A percentile compares a stretch with the other conserved stretches of the same genome.
Evolutionary conservation across 805 yeast genomes (phyloP).

Genomic region (Monosporozyma unispora): DNA sequence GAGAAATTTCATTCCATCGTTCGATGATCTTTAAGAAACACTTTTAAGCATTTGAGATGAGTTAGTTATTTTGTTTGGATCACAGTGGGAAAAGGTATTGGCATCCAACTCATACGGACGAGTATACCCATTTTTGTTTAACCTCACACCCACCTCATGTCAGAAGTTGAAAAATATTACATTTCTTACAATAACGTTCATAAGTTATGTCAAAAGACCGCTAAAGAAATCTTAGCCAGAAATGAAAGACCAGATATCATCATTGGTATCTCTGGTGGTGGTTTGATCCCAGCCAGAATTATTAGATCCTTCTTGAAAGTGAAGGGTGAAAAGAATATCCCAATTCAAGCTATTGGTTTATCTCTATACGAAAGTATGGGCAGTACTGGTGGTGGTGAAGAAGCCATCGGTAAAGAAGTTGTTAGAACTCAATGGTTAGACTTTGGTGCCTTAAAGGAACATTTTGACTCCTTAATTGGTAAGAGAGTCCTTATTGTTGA

Average conservation of each 20-base stretch:
- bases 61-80: not conserved
- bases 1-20: not conserved
- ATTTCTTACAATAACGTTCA: slow-evolving; percentile 76
- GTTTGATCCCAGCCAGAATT: slow-evolving; percentile 61
- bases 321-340: slow-evolving; percentile 54
- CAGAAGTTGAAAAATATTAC: slow-evolving; percentile 39
- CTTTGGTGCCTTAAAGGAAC: slow-evolving; percentile 59
- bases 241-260: slow-evolving; percentile 44
- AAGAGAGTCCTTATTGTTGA: slow-evolving; percentile 76
- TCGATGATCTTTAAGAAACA: not conserved
- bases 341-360: slow-evolving; percentile 62
- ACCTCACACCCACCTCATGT: slow-evolving; percentile 16
- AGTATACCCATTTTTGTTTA: not conserved
- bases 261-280: slow-evolving; percentile 68
- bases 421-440: slow-evolving; percentile 87
- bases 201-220: slow-evolving; percentile 68
- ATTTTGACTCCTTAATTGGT: slow-evolving; percentile 69
- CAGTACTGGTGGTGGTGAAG: slow-evolving; percentile 33
- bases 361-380: slow-evolving; percentile 54
- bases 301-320: slow-evolving; percentile 53
- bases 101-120: not conserved
- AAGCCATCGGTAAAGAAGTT: slow-evolving; percentile 65
- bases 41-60: not conserved
- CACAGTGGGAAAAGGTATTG: not conserved
- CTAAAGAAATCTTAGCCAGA: slow-evolving; percentile 39